A percentile compares a stretch with the other conserved stretches of the same genome.
Evolutionary conservation across 768 basidiomycete genomes (phyloP).

Genomic region (Collybiopsis confluens): DNA sequence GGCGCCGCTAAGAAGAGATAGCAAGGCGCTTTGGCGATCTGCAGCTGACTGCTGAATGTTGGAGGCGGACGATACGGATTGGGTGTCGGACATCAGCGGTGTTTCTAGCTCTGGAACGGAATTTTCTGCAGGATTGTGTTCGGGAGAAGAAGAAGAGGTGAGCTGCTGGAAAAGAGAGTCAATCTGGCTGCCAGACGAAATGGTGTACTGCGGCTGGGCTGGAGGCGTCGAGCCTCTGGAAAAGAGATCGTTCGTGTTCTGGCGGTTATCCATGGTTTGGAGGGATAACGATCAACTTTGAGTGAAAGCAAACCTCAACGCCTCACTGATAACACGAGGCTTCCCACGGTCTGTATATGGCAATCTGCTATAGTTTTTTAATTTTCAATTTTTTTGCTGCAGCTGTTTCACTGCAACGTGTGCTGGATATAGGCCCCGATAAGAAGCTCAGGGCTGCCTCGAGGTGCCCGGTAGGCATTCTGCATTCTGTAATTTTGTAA

Average conservation of each 20-base stretch:
- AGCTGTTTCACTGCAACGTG: no score
- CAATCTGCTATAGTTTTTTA: neutral
- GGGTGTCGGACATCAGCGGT: slow-evolving; percentile 39
- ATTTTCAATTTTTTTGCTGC: no score
- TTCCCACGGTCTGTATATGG: neutral
- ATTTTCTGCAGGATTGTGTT: slow-evolving; percentile 28
- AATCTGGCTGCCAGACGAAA: slow-evolving; percentile 52
- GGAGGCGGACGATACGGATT: neutral
- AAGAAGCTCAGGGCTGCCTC: no score
- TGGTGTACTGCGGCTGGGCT: slow-evolving; percentile 27
- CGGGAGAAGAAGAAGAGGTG: slow-evolving; percentile 28
- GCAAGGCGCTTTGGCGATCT: slow-evolving; percentile 72
- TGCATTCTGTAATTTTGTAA: no score
- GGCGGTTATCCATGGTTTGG: slow-evolving; percentile 36
- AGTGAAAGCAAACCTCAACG: neutral
- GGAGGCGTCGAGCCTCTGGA: slow-evolving; percentile 54
- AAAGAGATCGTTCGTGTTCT: slow-evolving; percentile 47
- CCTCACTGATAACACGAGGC: slow-evolving; percentile 10
- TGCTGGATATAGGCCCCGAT: no score
- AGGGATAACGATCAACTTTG: slow-evolving; percentile 1
- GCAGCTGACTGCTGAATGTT: slow-evolving; percentile 21
- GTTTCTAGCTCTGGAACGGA: slow-evolving; percentile 31
- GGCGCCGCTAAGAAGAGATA: slow-evolving; percentile 60
- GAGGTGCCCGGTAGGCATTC: no score
- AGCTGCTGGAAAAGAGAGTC: slow-evolving; percentile 67